Base-by-base conservation (phyloP, 2,329 filamentous ascomycete species). In the Penicillium sp. region DNA sequence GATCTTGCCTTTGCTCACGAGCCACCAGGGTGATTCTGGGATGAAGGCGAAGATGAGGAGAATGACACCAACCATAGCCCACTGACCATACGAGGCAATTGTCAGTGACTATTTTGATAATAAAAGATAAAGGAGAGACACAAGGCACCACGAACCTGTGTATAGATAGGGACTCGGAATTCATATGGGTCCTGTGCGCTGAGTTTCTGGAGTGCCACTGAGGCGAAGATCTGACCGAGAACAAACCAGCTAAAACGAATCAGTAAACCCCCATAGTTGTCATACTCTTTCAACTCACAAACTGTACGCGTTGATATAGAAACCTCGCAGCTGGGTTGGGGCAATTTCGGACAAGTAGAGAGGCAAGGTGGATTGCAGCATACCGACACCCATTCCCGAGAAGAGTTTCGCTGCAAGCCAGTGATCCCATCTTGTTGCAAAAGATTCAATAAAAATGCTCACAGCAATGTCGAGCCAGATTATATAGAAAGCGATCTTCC, bases 1-100 rank as follows among this genome's bases (percentile, higher is more conserved):
- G 14, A 67, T 49, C 45, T 69, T 70, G 18, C 68, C 71, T 44
- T 71, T 67, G 55, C 65, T 68, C 1, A 69, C 67, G 14, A 74
- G 72, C 72, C 74, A 79, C 56, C 73, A 75, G 0, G 77, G 77
- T 0, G 74, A 74, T 45, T 63, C 61, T 11, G 61, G 61, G 4
- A 79, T 60, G 14, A 73, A 52, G 6, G 73, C 11, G 42, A 76
- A 78, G 20, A 79, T 74, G 5, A 74, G 50, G 0, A 68, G 50
- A 67, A 77, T 78, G 7, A 72, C 31, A 0, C 76, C 77, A 13
- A 80, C 66, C 66, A 78, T 76, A 1, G 72, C 72, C 77, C 78
- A 80, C 66, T 80, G 60, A 43, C 16, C 2, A 8, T 26, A 40
- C 6, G 7, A 16, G 5, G 9, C 2, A 42, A 11, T 26, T 26